Evolutionary conservation across 1,284 basidiomycete genomes (phyloP), one percentile per base, ranked within the genome.

Genomic region (Moesziomyces parantarcticus): DNA sequence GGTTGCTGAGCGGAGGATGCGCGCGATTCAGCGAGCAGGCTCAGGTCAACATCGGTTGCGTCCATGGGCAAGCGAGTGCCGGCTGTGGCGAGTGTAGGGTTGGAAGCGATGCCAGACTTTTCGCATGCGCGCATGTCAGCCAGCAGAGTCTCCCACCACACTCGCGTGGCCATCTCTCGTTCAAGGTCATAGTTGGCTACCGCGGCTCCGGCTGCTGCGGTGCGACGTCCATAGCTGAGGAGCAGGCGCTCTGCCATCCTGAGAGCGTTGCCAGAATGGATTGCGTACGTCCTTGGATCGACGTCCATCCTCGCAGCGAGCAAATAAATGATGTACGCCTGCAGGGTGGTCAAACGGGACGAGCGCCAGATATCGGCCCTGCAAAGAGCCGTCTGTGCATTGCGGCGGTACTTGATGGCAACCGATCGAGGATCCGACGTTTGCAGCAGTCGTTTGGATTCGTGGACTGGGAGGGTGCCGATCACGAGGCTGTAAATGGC

Each of bases 301-400:
- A 50, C 46, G 21, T 61, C 58, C 18, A 43, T 47, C 26, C 13
- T 44, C 18, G 53, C 7, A 7, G 58, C n/a, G n/a, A 61, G 36
- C 5, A 61, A 48, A 22, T 61, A 61, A 14, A 61, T 41, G 18
- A 61, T n/a, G 39, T 54, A 61, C 11, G 51, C 58, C n/a, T 61
- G 58, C 8, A 54, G 14, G 21, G 51, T 14, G 23, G 20, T 14
- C 20, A 61, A n/a, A 20, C 45, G 40, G 7, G 50, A 49, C 9
- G 58, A 53, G 11, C 46, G 25, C 58, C 51, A 54, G 5, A 61
- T n/a, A 5, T 23, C 34, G 16, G 40, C 47, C 25, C 58, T 49
- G 23, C 47, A 49, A 3, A 61, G 52, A 34, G 58, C 58, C 8
- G 58, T 61, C 22, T 44, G 51, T 5, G 58, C 22, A 6, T 44